Conservation (phyloP, 192 early-diverging fungal genomes). For the Rhizophagus prolifer region DNA sequence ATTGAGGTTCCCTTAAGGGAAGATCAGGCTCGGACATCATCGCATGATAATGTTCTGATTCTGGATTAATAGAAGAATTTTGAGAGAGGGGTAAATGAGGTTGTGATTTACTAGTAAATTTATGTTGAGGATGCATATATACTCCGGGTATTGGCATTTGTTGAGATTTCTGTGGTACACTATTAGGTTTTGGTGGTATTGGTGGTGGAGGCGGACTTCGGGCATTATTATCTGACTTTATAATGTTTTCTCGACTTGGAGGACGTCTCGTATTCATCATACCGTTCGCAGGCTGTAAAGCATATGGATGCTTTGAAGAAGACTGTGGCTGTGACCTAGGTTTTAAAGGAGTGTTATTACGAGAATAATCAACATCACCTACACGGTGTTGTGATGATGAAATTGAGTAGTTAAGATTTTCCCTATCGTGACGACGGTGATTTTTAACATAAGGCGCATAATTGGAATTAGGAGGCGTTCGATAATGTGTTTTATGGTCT, state of each 20-base stretch:
- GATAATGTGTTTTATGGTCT: neutral
- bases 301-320: neutral
- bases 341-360: neutral
- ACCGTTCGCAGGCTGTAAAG: constrained; percentile 3
- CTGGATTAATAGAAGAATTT: neutral
- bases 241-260: neutral
- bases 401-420: neutral
- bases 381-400: neutral
- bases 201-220: neutral
- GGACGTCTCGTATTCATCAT: neutral
- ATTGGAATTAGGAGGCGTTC: neutral
- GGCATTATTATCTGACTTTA: neutral
- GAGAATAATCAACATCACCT: neutral
- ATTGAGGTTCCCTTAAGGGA: neutral
- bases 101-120: neutral
- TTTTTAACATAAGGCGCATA: neutral
- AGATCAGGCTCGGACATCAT: constrained; percentile 2
- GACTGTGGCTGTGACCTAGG: neutral
- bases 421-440: neutral
- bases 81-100: constrained; percentile 16
- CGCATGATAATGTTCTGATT: neutral
- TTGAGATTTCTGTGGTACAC: neutral
- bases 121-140: neutral
- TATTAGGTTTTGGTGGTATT: neutral
- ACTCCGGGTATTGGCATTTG: neutral